These are phyloP conservation scores for Adansonia rubrostipa DNA, from an alignment of 441 rosid species.

Conservation along the genomic window DNA sequence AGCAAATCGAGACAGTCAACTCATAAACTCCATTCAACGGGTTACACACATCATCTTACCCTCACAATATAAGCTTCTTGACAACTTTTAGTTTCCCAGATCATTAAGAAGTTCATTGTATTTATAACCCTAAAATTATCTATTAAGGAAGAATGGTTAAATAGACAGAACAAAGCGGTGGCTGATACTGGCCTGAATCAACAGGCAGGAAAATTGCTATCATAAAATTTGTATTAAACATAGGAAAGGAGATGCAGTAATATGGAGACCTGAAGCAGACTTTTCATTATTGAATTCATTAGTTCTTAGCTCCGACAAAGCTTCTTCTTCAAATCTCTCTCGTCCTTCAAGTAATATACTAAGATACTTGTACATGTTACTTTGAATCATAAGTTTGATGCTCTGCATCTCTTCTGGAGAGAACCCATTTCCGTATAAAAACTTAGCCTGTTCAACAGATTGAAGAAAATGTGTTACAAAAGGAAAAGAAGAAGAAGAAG, in stretches of 20 bases:
- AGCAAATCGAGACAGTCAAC: background rate
- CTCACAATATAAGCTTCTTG: background rate
- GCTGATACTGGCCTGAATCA: background rate
- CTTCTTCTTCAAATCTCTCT: slow-evolving; percentile 71
- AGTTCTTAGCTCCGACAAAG: slow-evolving; percentile 27
- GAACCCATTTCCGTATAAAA: slow-evolving; percentile 61
- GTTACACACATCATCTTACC: background rate
- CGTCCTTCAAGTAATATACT: slow-evolving; percentile 68
- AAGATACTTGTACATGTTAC: slow-evolving; percentile 65
- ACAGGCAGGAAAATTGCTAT: background rate
- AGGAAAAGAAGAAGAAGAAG: background rate
- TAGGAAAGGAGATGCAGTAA: background rate
- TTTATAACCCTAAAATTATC: slow-evolving; percentile 2
- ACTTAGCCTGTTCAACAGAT: slow-evolving; percentile 47
- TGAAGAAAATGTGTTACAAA: slow-evolving; percentile 1
- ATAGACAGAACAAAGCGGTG: slow-evolving; percentile 8
- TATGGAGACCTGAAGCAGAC: slow-evolving; percentile 34
- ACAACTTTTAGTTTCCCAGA: background rate
- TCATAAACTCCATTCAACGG: background rate
- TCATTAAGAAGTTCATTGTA: slow-evolving; percentile 4
- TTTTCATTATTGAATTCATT: slow-evolving; percentile 28
- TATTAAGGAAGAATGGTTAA: background rate
- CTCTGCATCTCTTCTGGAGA: slow-evolving; percentile 52
- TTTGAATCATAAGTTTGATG: slow-evolving; percentile 67
- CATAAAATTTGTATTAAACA: background rate